Percentiles rank a stretch among this genome's conserved stretches.
These are phyloP conservation scores for Microsporum ferrugineum DNA, from an alignment of 2,329 filamentous ascomycete genomes.

Conservation along the genomic window DNA sequence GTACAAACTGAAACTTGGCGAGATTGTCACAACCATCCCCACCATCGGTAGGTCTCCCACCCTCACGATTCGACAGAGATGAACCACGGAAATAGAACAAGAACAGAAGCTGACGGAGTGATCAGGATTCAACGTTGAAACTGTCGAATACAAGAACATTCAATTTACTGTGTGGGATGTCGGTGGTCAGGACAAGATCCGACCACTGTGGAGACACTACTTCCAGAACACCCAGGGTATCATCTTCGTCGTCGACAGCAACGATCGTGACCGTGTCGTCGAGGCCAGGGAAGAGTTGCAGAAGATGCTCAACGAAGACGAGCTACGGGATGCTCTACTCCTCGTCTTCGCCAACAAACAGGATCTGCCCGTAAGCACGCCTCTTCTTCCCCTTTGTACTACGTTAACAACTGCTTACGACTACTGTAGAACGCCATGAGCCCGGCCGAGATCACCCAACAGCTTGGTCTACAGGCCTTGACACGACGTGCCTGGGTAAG, in stretches of 20 bases:
- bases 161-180: slow-evolving; percentile 99
- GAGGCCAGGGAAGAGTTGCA: slow-evolving; percentile 94
- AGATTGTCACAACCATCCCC: slow-evolving; percentile 97
- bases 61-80: neutral
- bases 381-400: slow-evolving; percentile 5
- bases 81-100: neutral
- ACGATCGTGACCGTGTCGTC: slow-evolving; percentile 94
- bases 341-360: slow-evolving; percentile 99
- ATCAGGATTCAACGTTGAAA: slow-evolving; percentile 97
- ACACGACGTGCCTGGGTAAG: slow-evolving; percentile 98
- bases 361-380: slow-evolving; percentile 76
- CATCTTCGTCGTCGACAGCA: slow-evolving; percentile 99
- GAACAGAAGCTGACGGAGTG: neutral
- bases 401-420: slow-evolving; percentile 18
- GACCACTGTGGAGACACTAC: slow-evolving; percentile 98
- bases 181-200: slow-evolving; percentile 99
- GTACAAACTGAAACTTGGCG: slow-evolving; percentile 95
- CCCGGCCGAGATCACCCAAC: slow-evolving; percentile 98
- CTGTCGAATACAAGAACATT: slow-evolving; percentile 99
- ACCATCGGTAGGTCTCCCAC: slow-evolving; percentile 70
- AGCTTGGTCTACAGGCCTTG: slow-evolving; percentile 98
- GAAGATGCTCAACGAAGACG: slow-evolving; percentile 97
- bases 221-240: slow-evolving; percentile 99
- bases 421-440: slow-evolving; percentile 87
- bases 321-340: slow-evolving; percentile 92